Evolutionary conservation across 2,329 filamentous ascomycete species (phyloP), one percentile per base, ranked within the genome.

Genomic region (Trichoderma harzianum): DNA sequence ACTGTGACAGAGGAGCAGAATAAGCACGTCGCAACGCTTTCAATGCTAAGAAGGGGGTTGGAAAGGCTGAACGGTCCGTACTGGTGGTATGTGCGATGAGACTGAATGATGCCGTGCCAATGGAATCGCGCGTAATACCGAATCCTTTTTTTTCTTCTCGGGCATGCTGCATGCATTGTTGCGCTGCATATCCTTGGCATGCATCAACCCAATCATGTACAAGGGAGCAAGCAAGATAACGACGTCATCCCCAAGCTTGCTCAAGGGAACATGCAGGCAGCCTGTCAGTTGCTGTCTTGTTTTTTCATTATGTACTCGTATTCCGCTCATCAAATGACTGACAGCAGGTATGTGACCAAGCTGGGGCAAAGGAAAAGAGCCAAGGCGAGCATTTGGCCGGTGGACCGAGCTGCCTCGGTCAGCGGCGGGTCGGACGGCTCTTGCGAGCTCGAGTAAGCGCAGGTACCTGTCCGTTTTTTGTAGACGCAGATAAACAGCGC

Each of bases 381-480:
- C 66, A 47, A 60, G 24, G 36, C 53, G 53, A 36, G 28, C 36
- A 34, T 11, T 32, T 26, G 34, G 53, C 66, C 57, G 66, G 57
- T 39, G 64, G 64, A 21, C 64, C 64, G 64, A 67, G 57, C 66
- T 51, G 66, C 66, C 66, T 69, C 66, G 66, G 66, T 39, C 66
- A 62, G 66, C 16, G 26, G 66, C 43, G 66, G 66, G 66, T 62
- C 39, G 36, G 21, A 53, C 64, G 64, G 64, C 63, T 28, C 2
- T 66, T 55, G n/a, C n/a, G 18, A 47, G 43, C 3, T 47, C n/a
- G 18, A 47, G 4, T 47, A 47, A 51, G 43, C 4, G 1, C 43
- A 21, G n/a, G 43, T 12, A 47, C 43, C n/a, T 47, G 43, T 47
- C 18, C 4, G 8, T 11, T 21, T 21, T 12, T 7, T 32, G 55